phyloP scores from a whole-genome alignment of 495 filamentous ascomycete species.

The Lentithecium fluviatile region DNA sequence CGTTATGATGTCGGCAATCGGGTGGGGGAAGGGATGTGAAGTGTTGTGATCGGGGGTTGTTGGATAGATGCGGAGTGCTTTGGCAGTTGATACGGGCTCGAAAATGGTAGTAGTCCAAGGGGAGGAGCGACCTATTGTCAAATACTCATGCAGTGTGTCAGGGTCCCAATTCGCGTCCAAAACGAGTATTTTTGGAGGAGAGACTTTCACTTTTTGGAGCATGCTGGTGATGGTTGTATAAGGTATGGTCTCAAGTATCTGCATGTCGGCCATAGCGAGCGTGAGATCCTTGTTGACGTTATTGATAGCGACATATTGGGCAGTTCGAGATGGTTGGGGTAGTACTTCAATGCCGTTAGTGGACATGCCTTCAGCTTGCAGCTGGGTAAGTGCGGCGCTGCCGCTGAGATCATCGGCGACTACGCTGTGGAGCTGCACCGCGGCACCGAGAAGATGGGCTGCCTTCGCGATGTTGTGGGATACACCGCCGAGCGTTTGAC shows the following conservation, averaged over 20 bases:
- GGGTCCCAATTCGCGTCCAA: constrained; percentile 82
- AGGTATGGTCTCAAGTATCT: constrained; percentile 65
- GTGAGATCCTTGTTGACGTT: constrained; percentile 75
- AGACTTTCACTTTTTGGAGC: constrained; percentile 23
- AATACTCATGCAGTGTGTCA: constrained; percentile 60
- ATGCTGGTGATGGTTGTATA: constrained; percentile 2
- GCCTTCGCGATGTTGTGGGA: constrained; percentile 89
- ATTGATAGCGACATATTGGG: constrained; percentile 90
- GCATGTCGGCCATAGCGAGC: constrained; percentile 93
- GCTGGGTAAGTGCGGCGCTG: constrained; percentile 60
- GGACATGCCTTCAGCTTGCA: constrained; percentile 63
- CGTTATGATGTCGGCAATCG: constrained; percentile 66
- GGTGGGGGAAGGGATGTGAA: constrained; percentile 56
- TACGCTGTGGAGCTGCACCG: constrained; percentile 68
- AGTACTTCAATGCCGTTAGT: constrained; percentile 61
- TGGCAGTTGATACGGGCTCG: constrained; percentile 85
- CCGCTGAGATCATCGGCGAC: constrained; percentile 78
- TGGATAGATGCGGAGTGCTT: constrained; percentile 67
- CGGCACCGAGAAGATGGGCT: constrained; percentile 59
- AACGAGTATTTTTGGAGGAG: constrained; percentile 65
- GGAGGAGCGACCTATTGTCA: constrained; percentile 53
- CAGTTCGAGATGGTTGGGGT: constrained; percentile 60
- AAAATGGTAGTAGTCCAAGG: constrained; percentile 61
- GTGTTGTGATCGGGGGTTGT: constrained; percentile 12
- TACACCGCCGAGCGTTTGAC: constrained; percentile 85